These are phyloP conservation scores for Apiotrichum siamense DNA, from an alignment of 1,284 basidiomycete genomes.

Conservation along the genomic window DNA sequence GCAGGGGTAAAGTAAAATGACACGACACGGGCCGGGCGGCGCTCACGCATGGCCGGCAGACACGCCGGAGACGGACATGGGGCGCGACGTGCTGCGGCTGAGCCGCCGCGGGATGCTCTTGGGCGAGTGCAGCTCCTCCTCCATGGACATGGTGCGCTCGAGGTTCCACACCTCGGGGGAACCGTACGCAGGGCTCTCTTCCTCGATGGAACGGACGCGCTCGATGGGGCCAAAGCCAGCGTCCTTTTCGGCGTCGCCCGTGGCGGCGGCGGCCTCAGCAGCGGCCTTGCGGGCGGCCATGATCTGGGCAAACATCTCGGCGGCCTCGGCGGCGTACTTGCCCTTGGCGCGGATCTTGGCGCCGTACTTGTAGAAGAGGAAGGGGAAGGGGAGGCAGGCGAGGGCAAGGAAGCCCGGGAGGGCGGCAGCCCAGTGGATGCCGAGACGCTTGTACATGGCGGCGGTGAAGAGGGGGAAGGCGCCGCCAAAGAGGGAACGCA, in stretches of 20 bases:
- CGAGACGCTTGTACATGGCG: conserved; percentile 51
- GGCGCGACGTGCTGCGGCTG: neutral
- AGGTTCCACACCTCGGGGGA: conserved; percentile 16
- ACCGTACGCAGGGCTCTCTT: conserved; percentile 4
- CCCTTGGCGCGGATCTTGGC: conserved; percentile 56
- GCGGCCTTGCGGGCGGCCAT: conserved; percentile 33
- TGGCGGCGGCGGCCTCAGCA: neutral
- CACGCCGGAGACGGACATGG: neutral
- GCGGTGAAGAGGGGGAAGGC: conserved; percentile 58
- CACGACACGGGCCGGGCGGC: too few species aligned
- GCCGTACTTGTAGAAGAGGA: conserved; percentile 53
- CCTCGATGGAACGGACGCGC: neutral
- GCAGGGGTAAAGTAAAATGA: too few species aligned
- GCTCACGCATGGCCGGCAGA: too few species aligned
- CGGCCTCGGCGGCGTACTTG: conserved; percentile 44
- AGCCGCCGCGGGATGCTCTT: neutral
- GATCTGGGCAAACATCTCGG: conserved; percentile 33
- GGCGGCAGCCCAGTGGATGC: conserved; percentile 61
- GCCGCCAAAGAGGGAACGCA: conserved; percentile 61
- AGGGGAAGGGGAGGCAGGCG: conserved; percentile 56
- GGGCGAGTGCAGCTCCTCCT: conserved; percentile 13
- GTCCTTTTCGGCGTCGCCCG: conserved; percentile 13
- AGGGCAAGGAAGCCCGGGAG: conserved; percentile 59
- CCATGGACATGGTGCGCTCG: conserved; percentile 17
- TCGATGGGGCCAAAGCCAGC: neutral